These are phyloP conservation scores for Aspergillus pseudonomiae DNA, from an alignment of 2,329 filamentous ascomycete genomes.

Conservation along the genomic window DNA sequence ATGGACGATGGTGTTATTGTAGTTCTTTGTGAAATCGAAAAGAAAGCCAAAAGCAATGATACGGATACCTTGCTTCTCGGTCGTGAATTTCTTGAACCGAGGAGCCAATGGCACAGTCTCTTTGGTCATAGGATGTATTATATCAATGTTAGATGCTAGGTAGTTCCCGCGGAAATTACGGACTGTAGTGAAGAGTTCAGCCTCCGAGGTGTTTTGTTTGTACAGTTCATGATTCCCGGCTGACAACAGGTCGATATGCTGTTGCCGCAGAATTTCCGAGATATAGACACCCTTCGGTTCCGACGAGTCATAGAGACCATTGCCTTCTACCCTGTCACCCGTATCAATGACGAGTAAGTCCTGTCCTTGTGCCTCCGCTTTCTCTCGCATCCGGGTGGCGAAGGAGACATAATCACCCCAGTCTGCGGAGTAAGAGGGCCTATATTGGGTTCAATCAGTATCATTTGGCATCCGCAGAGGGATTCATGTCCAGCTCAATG, in stretches of 20 bases:
- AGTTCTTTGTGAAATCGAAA: conserved; percentile 89
- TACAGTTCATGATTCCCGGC: conserved; percentile 97
- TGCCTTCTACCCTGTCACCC: conserved; percentile 90
- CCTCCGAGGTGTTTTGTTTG: conserved; percentile 72
- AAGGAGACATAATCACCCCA: conserved; percentile 99
- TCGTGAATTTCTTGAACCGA: conserved; percentile 86
- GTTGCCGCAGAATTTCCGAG: conserved; percentile 82
- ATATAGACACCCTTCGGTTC: conserved; percentile 85
- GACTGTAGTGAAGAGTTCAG: conserved; percentile 78
- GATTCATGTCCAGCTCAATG: background rate
- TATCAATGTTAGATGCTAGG: conserved; percentile 90
- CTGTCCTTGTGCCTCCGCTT: conserved; percentile 74
- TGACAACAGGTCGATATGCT: conserved; percentile 80
- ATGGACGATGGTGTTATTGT: conserved; percentile 86
- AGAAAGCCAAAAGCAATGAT: conserved; percentile 91
- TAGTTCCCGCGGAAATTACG: conserved; percentile 81
- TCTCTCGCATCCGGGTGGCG: conserved; percentile 75
- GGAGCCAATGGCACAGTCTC: conserved; percentile 75
- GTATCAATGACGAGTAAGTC: conserved; percentile 95
- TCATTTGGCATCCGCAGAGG: background rate
- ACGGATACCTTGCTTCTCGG: conserved; percentile 81
- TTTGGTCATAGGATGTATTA: conserved; percentile 72
- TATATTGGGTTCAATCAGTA: conserved; percentile 40
- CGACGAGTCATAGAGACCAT: conserved; percentile 90
- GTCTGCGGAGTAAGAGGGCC: conserved; percentile 88